Evolutionary conservation across 345 rosid genomes (phyloP), one percentile per base, ranked within the genome.

Genomic region (Kandelia obovata): DNA sequence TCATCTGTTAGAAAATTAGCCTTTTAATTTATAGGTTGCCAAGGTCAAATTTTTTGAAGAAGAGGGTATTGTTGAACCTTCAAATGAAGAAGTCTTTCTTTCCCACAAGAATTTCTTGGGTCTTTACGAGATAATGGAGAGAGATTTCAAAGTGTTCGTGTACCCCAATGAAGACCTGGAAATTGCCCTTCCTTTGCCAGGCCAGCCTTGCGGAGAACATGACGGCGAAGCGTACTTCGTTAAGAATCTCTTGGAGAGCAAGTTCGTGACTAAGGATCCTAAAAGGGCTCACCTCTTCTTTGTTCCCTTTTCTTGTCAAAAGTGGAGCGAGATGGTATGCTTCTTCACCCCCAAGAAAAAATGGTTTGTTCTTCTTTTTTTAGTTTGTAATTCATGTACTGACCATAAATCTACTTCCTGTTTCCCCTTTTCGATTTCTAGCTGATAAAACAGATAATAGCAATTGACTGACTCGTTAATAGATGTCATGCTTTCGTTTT

Each of bases 61-160:
- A 43, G 16, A 43, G 19, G 49, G 0, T 43, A 43, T 5, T 43
- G 0, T 3, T 43, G 49, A 13, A 19, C 49, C 17, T 13, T 43
- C 3, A 43, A 43, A 43, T 43, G 49, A 43, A 27, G 57, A 64
- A n/a, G 13, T 64, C 55, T 10, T 31, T 51, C 79, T 62, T 61
- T 71, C 61, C 1, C 23, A 58, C 51, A 16, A 27, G 55, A 59
- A 5, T 37, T 76, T 76, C 72, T 61, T 62, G 56, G 32, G 16
- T 13, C 34, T 62, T 53, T 71, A 71, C 19, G 53, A 23, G 25
- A 5, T 86, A 69, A 92, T 90, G 98, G 95, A 87, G 87, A 74
- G 21, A 66, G 76, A 76, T 21, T 90, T 92, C 77, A 64, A 61
- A 53, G 56, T 71, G 30, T 77, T 68, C 34, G 68, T 59, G 35